Evolutionary conservation across 176 grass and related monocot genomes (phyloP), one percentile per base, ranked within the genome.

Genomic region (Eleusine coracana): DNA sequence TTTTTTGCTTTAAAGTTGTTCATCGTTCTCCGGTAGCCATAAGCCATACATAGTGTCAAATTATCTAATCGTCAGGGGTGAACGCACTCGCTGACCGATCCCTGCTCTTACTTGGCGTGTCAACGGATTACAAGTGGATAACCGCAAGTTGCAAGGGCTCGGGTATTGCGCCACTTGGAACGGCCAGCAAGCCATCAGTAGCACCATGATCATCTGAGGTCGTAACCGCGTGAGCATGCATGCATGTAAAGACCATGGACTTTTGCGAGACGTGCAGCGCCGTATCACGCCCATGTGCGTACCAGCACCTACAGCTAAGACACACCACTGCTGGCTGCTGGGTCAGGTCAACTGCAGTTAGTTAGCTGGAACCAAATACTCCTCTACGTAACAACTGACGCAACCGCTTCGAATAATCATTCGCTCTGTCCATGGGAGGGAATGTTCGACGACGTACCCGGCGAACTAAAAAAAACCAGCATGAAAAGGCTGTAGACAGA

Each of bases 241-340:
- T 36, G 74, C 18, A 21, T 29, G 52, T 52, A 18, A 70, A 17
- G 77, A 27, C 55, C 77, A 72, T 66, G 59, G 88, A 82, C 73
- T 78, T 86, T 11, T 20, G 66, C 78, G 13, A 58, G 70, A 58
- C 86, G 68, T 69, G 40, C 81, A 41, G 40, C 8, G 55, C 66
- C 82, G 82, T 80, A 76, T 70, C 62, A 46, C 12, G 15, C 40
- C 77, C 83, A 89, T 89, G 83, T 89, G 87, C 82, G 68, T 79
- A 85, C 50, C 71, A 16, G 64, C 27, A 12, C 45, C 17, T 74
- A 68, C 82, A 81, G 82, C 77, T 70, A 54, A 41, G 67, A 28
- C 42, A 44, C 44, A 15, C 56, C 56, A 10, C 56, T 23, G 8
- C 56, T 3, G 56, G 54, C 17, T 17, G 6, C 18, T 1, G 16